Evolutionary conservation across 805 yeast genomes (phyloP), one percentile per base, ranked within the genome.

Genomic region (Millerozyma acaciae): DNA sequence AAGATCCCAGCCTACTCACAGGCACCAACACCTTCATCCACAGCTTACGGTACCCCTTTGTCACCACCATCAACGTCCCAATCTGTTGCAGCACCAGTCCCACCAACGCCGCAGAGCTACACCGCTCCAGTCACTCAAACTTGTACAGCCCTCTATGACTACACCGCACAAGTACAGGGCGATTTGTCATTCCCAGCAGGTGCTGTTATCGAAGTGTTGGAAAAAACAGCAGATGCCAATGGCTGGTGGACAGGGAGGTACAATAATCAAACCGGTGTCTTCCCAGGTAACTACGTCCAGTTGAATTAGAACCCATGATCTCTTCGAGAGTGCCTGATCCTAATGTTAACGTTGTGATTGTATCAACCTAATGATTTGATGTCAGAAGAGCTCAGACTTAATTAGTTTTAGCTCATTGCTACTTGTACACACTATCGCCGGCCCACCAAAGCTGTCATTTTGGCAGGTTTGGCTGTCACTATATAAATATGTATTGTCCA

Each of bases 161-260:
- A 86, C 59, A 65, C 81, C 6, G 96, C 97, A 0, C 97, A 88
- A 59, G 93, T 96, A 0, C 84, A 75, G 20, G 97, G 97, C 15
- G 98, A 93, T 54, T 70, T 93, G 51, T 62, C 84, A 13, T 86
- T 93, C 65, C 72, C 79, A 21, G 95, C 95, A 0, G 98, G 97
- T 15, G 83, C 89, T 14, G 73, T 78, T 19, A 89, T 93, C 44
- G 84, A 85, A 47, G 70, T 93, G 39, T 76, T 88, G 3, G 84
- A 87, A 53, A 80, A 86, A 51, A 83, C 95, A 1, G 69, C 76
- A 0, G 96, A 88, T 55, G 73, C 80, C 33, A 87, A 86, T 50
- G 98, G 95, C 5, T 93, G 98, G 98, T 93, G 98, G 98, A 87
- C 96, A 0, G 98, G 98, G 9, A 63, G 71, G 24, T 65, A 74